Evolutionary conservation across 495 filamentous ascomycete species (phyloP).

Genomic region (Cenococcum geophilum): DNA sequence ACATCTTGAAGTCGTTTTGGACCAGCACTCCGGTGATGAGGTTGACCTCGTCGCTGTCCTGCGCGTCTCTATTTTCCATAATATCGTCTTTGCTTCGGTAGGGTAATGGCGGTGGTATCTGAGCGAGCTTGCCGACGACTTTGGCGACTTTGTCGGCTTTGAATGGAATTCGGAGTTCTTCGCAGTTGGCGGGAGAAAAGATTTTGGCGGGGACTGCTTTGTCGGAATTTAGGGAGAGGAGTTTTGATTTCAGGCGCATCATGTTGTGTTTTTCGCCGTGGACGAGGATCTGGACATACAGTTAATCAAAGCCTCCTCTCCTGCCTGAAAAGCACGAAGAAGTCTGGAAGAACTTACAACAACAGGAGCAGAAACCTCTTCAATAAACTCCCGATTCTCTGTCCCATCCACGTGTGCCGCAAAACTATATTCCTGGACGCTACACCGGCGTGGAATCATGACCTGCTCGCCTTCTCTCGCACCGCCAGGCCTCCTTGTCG

Average conservation of each 20-base stretch:
- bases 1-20: constrained; percentile 94
- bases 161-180: constrained; percentile 92
- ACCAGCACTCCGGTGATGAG: constrained; percentile 86
- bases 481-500: constrained; percentile 48
- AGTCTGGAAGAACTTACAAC: constrained; percentile 58
- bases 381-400: constrained; percentile 91
- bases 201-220: constrained; percentile 80
- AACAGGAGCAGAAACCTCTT: constrained; percentile 82
- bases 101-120: constrained; percentile 59
- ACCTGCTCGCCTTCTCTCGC: constrained; percentile 55
- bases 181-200: constrained; percentile 86
- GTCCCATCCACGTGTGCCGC: constrained; percentile 95
- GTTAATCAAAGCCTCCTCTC: constrained; percentile 28
- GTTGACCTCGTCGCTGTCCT: constrained; percentile 45
- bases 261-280: constrained; percentile 97
- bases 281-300: constrained; percentile 65
- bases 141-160: constrained; percentile 93
- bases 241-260: constrained; percentile 90
- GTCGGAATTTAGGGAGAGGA: constrained; percentile 80
- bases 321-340: neutral
- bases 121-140: constrained; percentile 88
- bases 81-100: constrained; percentile 16
- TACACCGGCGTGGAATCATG: constrained; percentile 89
- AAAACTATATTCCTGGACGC: constrained; percentile 85
- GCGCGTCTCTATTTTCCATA: constrained; percentile 29